Evolutionary conservation across 345 rosid genomes (phyloP).

Genomic region (Crucihimalaya himalaica): DNA sequence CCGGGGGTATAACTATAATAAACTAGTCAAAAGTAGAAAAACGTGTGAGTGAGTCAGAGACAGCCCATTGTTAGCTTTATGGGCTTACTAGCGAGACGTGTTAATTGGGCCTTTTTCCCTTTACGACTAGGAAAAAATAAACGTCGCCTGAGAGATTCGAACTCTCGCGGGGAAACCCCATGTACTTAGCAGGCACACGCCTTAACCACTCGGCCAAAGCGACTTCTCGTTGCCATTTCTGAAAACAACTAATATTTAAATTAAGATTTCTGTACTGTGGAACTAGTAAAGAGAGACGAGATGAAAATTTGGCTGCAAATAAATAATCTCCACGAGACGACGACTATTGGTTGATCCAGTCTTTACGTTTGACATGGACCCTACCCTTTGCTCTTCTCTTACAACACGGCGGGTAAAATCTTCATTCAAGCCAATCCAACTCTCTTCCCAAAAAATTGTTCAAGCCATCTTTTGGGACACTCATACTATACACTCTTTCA

Average conservation of each 20-base stretch:
- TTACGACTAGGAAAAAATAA: too few species aligned
- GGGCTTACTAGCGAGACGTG: neutral
- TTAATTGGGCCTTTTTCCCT: conserved; percentile 3
- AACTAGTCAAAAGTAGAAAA: conserved; percentile 5
- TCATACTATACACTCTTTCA: neutral
- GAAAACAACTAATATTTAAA: too few species aligned
- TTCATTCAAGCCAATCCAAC: neutral
- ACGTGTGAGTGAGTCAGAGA: neutral
- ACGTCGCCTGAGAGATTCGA: conserved; percentile 78
- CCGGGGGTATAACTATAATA: too few species aligned
- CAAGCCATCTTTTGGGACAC: too few species aligned
- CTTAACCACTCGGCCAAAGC: conserved; percentile 68
- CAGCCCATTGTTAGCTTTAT: neutral
- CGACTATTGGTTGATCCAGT: neutral
- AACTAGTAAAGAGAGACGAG: neutral
- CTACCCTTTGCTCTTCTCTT: neutral
- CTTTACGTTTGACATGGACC: neutral
- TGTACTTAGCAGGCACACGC: conserved; percentile 69
- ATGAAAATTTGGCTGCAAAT: neutral
- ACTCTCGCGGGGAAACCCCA: conserved; percentile 75
- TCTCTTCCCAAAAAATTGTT: neutral
- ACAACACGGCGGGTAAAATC: neutral
- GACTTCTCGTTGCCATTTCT: neutral
- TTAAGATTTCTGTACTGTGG: neutral
- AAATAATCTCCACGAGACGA: neutral